Conservation (phyloP, 768 basidiomycete species). For the Nidula microcarpa region DNA sequence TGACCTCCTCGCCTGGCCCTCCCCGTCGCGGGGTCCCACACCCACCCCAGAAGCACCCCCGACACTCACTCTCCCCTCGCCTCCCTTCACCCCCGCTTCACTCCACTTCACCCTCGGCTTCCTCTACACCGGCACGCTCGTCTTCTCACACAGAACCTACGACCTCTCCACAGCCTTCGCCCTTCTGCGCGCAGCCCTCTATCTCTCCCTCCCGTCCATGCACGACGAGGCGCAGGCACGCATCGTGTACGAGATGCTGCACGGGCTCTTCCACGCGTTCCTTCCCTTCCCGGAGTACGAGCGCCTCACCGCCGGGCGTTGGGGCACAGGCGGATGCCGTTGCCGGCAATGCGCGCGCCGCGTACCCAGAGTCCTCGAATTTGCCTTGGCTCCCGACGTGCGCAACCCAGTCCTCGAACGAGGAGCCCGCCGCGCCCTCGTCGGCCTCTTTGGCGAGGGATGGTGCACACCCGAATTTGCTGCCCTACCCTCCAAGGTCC, state of each 20-base stretch:
- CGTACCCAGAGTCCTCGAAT: conserved; percentile 80
- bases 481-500: conserved; percentile 56
- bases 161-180: conserved; percentile 91
- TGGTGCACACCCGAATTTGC: conserved; percentile 88
- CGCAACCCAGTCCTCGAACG: conserved; percentile 67
- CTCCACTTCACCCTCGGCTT: conserved; percentile 93
- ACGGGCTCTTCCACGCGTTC: conserved; percentile 85
- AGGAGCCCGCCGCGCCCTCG: conserved; percentile 70
- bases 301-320: conserved; percentile 64
- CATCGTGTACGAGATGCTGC: conserved; percentile 84
- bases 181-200: conserved; percentile 79
- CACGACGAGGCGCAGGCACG: conserved; percentile 79
- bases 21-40: conserved; percentile 11
- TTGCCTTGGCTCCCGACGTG: conserved; percentile 75
- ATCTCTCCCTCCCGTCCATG: conserved; percentile 72
- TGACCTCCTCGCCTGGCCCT: conserved; percentile 65
- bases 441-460: conserved; percentile 83
- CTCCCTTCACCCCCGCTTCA: conserved; percentile 93
- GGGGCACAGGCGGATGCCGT: conserved; percentile 82
- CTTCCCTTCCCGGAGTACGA: conserved; percentile 81
- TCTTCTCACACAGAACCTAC: conserved; percentile 89
- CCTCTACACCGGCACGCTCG: conserved; percentile 91
- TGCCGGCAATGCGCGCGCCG: conserved; percentile 83
- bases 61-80: conserved; percentile 75
- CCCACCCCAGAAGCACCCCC: conserved; percentile 36